Conservation (phyloP, 306 rosid species). For the Pterocarpus macrocarpus region DNA sequence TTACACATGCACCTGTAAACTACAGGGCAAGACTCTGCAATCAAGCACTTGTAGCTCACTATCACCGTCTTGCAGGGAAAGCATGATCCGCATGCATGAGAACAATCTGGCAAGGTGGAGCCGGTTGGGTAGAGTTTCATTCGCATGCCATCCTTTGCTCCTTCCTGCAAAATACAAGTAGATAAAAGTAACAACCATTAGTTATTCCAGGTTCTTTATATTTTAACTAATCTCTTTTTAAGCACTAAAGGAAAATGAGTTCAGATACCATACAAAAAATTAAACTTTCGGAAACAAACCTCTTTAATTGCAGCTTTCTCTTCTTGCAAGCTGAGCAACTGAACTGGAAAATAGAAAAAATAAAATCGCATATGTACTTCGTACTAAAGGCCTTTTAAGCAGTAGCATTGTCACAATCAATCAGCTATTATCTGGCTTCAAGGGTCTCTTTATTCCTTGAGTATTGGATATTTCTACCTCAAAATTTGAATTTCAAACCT, state of each 20-base stretch:
- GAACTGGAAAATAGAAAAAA: not conserved
- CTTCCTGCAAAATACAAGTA: conserved; percentile 41
- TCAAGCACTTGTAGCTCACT: conserved; percentile 83
- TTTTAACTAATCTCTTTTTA: not conserved
- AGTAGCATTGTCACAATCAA: not conserved
- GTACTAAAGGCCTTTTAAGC: not conserved
- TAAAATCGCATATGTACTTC: not conserved
- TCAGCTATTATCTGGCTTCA: not conserved
- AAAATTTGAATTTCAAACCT: not conserved
- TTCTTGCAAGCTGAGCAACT: conserved; percentile 48
- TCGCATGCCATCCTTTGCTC: conserved; percentile 48
- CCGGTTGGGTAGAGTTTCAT: conserved; percentile 67
- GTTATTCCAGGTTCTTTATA: not conserved
- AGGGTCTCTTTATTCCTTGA: not conserved
- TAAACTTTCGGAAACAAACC: conserved; percentile 48
- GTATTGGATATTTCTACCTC: not conserved
- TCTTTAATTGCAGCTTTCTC: conserved; percentile 21
- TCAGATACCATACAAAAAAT: not conserved
- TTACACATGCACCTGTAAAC: conserved; percentile 82
- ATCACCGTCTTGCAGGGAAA: conserved; percentile 92
- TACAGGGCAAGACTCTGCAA: conserved; percentile 82
- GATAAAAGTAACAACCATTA: not conserved
- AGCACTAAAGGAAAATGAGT: not conserved
- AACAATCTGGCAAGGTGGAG: conserved; percentile 82
- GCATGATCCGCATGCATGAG: conserved; percentile 88